Conservation (phyloP, 768 basidiomycete species). For the Auricularia cornea region DNA sequence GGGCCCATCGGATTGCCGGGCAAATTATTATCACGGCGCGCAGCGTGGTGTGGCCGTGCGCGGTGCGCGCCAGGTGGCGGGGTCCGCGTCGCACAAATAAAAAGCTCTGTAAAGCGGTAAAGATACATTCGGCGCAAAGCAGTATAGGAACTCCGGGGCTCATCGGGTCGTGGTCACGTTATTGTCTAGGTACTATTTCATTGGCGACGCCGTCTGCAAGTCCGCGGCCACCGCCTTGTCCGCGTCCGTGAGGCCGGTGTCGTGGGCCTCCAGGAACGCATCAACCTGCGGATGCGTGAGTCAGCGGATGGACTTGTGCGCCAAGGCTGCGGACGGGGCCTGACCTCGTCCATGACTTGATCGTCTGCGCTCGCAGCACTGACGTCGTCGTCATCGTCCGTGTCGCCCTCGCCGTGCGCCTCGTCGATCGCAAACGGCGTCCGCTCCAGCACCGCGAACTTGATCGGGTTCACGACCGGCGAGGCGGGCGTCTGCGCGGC, state of each 20-base stretch:
- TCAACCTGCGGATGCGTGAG: conserved; percentile 49
- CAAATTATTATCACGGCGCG: too few species aligned
- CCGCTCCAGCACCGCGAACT: conserved; percentile 80
- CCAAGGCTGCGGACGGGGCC: conserved; percentile 13
- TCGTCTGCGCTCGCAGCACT: conserved; percentile 49
- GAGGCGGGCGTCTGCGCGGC: conserved; percentile 25
- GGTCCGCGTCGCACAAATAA: background rate
- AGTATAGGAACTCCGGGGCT: background rate
- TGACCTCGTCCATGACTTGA: conserved; percentile 84
- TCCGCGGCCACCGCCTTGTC: conserved; percentile 56
- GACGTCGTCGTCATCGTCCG: conserved; percentile 49
- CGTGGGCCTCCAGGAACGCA: conserved; percentile 91
- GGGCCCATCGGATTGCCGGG: too few species aligned
- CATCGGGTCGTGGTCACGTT: conserved; percentile 1
- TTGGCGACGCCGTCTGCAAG: background rate
- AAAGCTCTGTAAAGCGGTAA: background rate
- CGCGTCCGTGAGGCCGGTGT: conserved; percentile 71
- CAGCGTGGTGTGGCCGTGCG: too few species aligned
- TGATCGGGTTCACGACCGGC: conserved; percentile 66
- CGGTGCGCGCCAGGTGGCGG: too few species aligned
- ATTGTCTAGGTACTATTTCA: background rate
- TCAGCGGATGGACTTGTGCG: background rate
- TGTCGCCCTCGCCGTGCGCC: conserved; percentile 75
- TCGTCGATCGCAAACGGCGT: conserved; percentile 98
- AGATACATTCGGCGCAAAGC: background rate